Evolutionary conservation across 2,329 filamentous ascomycete genomes (phyloP).

Genomic region (Scolecobasidium constrictum): DNA sequence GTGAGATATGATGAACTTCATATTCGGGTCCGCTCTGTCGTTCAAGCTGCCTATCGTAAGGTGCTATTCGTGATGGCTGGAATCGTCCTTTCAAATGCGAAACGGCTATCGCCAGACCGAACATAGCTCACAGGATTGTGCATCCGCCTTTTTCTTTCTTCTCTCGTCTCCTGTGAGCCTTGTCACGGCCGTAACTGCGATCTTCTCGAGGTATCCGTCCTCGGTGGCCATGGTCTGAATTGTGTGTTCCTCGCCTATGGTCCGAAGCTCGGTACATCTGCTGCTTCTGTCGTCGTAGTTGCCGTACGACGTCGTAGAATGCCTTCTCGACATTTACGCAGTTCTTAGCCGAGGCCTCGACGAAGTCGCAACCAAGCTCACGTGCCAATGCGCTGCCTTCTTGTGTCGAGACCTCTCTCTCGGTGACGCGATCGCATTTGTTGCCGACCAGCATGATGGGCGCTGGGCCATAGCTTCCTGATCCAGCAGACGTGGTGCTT

Average conservation of each 20-base stretch:
- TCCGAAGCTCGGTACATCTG: constrained; percentile 10
- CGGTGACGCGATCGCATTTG: constrained; percentile 93
- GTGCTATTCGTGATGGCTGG: too few relatives aligned
- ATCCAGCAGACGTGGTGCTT: constrained; percentile 42
- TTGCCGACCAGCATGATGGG: constrained; percentile 98
- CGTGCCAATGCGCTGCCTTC: constrained; percentile 87
- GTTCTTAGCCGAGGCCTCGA: constrained; percentile 94
- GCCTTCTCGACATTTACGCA: constrained; percentile 98
- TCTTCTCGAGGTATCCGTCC: constrained; percentile 5
- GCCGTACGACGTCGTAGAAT: constrained; percentile 93
- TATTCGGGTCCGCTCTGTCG: too few relatives aligned
- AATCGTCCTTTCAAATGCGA: too few relatives aligned
- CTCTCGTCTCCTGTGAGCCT: constrained; percentile 3
- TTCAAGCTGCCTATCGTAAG: too few relatives aligned
- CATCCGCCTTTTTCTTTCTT: constrained; percentile 8
- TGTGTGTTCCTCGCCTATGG: constrained; percentile 7
- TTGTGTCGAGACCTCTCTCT: constrained; percentile 92
- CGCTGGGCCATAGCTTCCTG: constrained; percentile 52
- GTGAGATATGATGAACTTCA: too few relatives aligned
- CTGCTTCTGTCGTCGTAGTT: constrained; percentile 74
- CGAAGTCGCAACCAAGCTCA: constrained; percentile 89
- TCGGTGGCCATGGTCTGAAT: constrained; percentile 3
- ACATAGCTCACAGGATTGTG: constrained; percentile 8
- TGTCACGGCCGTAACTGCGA: not conserved
- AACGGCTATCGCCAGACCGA: too few relatives aligned